Base-by-base conservation (phyloP, 1,139 yeast genomes). In the Suhomyces panamericanus region DNA sequence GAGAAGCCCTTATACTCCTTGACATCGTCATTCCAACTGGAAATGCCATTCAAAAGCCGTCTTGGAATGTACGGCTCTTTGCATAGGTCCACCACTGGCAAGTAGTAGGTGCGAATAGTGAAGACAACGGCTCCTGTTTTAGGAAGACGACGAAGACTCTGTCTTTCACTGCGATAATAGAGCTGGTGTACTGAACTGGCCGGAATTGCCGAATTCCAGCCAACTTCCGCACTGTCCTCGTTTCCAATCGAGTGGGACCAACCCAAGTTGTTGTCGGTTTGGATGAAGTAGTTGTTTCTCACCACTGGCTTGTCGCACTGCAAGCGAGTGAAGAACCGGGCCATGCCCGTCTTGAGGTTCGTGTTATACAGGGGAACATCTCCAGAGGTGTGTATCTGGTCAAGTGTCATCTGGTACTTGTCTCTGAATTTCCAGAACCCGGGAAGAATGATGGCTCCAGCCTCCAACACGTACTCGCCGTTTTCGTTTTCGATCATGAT, bases 191-290 rank as follows among this genome's bases (percentile, higher is more conserved):
- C 60, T 35, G 69, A 72, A 0, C 57, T 60, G 2, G 85, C 85
- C 11, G 65, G 62, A n/a, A 62, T 54, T 1, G 87, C 85, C 0
- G 87, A 78, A 59, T 77, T 69, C 85, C 85, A 75, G 22, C 80
- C 80, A n/a, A 62, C 65, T 10, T 69, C 73, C 12, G 70, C 70
- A 13, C 62, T 62, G 39, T 64, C 65, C 56, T 83, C 87, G 45
- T 75, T 67, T 12, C 88, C 88, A 55, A 83, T 81, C 0, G 85
- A 78, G 10, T 57, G 48, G 1, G 87, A 81, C 88, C 88, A 83
- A 26, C 81, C 85, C 48, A 83, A 64, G 50, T 78, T 71, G 46
- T 74, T 75, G 58, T 83, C 87, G 6, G 83, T 80, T 59, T 83
- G 88, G 40, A 83, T 63, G 53, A 83, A 83, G 59, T 82, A 83